phyloP scores from a whole-genome alignment of 2,329 filamentous ascomycete genomes.

The Metarhizium anisopliae region DNA sequence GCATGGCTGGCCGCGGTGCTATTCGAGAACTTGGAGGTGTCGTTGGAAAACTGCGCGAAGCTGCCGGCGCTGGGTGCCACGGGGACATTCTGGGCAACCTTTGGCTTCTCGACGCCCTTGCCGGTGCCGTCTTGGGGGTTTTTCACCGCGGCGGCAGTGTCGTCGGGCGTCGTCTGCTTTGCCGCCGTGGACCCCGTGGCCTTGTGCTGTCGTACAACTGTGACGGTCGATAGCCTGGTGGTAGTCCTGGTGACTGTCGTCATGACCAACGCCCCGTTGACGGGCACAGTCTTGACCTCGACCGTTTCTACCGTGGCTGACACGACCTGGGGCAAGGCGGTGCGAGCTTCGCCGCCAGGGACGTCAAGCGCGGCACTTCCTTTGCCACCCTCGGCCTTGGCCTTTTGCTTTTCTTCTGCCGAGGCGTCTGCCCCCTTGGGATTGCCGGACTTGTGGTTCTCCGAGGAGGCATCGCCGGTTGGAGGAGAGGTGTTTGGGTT shows the following conservation, averaged over 20 bases:
- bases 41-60: slow-evolving; percentile 1
- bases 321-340: background rate
- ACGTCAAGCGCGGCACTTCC: no score
- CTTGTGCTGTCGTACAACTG: slow-evolving; percentile 7
- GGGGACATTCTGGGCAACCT: background rate
- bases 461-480: background rate
- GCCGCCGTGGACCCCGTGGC: background rate
- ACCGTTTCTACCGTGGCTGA: background rate
- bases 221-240: slow-evolving; percentile 8
- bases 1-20: background rate
- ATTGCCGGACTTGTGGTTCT: background rate
- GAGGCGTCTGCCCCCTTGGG: background rate
- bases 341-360: background rate
- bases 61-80: background rate
- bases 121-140: background rate
- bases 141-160: slow-evolving; percentile 1
- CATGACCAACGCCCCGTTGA: slow-evolving; percentile 12
- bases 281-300: background rate
- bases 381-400: background rate
- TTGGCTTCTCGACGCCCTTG: background rate
- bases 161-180: background rate
- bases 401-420: background rate
- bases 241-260: slow-evolving; percentile 13
- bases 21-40: background rate
- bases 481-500: background rate